phyloP scores from a whole-genome alignment of 768 basidiomycete genomes.

The Rhodosporidiobolus odoratus region DNA sequence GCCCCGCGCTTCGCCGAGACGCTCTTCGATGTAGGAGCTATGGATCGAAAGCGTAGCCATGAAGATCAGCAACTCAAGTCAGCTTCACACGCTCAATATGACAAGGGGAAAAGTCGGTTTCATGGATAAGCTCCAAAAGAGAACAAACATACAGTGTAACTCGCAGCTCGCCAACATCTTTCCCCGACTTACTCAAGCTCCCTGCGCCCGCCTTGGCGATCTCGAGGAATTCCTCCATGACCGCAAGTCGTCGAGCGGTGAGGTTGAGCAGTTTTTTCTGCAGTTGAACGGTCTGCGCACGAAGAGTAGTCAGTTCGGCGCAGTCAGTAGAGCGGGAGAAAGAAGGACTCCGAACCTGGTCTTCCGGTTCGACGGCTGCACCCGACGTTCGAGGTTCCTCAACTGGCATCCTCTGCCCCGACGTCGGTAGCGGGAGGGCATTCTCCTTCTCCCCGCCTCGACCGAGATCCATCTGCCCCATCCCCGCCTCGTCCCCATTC shows the following conservation, averaged over 20 bases:
- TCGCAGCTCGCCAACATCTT: constrained; percentile 12
- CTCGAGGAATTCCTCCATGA: constrained; percentile 25
- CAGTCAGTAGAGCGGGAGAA: neutral
- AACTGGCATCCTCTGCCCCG: neutral
- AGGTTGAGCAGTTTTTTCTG: neutral
- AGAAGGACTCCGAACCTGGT: no score
- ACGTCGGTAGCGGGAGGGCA: no score
- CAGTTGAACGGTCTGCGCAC: neutral
- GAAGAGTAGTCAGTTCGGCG: neutral
- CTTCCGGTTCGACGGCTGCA: no score
- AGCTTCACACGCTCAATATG: neutral
- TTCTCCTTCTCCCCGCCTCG: neutral
- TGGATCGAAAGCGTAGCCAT: no score
- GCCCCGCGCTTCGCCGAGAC: constrained; percentile 11
- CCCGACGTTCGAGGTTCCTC: no score
- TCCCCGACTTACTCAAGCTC: neutral
- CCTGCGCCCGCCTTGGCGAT: constrained; percentile 1
- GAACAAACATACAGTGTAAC: constrained; percentile 2
- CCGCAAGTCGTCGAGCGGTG: neutral
- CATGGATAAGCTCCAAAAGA: neutral
- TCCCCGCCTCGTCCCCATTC: neutral
- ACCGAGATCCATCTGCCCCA: neutral
- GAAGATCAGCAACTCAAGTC: neutral
- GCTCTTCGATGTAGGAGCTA: constrained; percentile 29
- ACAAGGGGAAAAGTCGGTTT: neutral